Evolutionary conservation across 225 moss, liverwort and hornwort genomes (phyloP), one percentile per base, ranked within the genome.

Genomic region (Polytrichum commune): DNA sequence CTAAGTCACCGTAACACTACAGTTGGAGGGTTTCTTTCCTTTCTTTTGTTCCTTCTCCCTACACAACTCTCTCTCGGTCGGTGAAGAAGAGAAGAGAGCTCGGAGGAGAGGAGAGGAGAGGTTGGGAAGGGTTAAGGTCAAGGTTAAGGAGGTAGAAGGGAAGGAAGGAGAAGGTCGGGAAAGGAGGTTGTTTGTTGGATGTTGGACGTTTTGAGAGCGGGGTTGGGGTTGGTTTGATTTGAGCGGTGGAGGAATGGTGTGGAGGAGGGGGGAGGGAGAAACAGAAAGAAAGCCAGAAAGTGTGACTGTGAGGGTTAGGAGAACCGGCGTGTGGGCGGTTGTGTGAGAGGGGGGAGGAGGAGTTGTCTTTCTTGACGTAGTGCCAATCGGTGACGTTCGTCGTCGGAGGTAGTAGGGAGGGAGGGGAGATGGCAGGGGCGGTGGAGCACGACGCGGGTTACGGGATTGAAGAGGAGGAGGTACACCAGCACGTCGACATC

Each of bases 351-450:
- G 55, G 55, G 19, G 38, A 35, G 62, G 71, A 54, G 38, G 63
- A 62, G 38, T 33, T 60, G 63, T 28, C 7, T 5, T 24, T 5
- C 24, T 54, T 5, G 65, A 4, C 13, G 33, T 19, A 0, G 22
- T 35, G 18, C 24, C 24, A 60, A 25, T n/a, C 7, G 27, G 62
- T 27, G 71, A 22, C 18, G 65, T 29, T 18, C 13, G 19, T 66
- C 33, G 18, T 19, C 18, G 65, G 10, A n/a, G 29, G 18, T 22
- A 29, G 30, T 6, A 35, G 29, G 33, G 19, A 33, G 29, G 67
- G 53, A 67, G 24, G 16, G 46, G 67, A 68, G 77, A 84, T 84
- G 85, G 85, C 85, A 71, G 73, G 69, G 73, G 74, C 72, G 24
- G 75, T 69, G 62, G n/a, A 23, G 66, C 66, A 67, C 23, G 38